Evolutionary conservation across 176 grass and related monocot species (phyloP), one percentile per base, ranked within the genome.

Genomic region (Eremochloa ophiuroides): DNA sequence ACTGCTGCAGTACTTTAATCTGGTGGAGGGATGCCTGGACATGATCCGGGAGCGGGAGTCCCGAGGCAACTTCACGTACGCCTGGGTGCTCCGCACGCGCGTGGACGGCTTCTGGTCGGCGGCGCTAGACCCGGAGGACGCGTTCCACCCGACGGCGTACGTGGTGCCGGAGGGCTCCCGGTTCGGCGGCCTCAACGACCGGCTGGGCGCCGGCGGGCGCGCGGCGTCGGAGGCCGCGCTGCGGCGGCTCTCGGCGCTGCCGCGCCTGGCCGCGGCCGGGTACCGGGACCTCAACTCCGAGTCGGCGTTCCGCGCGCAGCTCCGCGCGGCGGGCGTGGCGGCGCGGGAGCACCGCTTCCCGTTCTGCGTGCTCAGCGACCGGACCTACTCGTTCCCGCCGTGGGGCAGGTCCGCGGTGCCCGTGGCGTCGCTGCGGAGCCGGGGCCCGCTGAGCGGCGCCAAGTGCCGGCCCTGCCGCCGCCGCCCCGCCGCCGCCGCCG

Each of bases 171-270:
- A 85, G 71, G 91, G 94, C n/a, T 97, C 86, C 22, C 3, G 68
- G 3, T 97, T 80, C 64, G 78, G 91, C 37, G 94, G 91, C 46
- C 94, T 97, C 61, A 97, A 97, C 63, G 94, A 97, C 50, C 94
- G 94, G 9, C 78, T 97, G 10, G 94, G 94, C 27, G 31, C 88
- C 46, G 94, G 88, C 6, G 75, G 55, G 5, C 85, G 91, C 10
- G 1, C 1, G 28, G 84, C 86, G 0, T 89, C 88, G 4, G 47
- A 53, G 27, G 77, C 64, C 0, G 94, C 94, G 1, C 86, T 93
- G 58, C 44, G 88, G 42, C 83, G 91, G 15, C 81, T 97, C 4
- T 91, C 86, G n/a, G 60, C 89, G 63, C 15, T 97, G 35, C 86
- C 86, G 5, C 80, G 46, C 5, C 87, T 93, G 9, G 78, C 69